Evolutionary conservation across 352 stramenopile genomes (phyloP).

Genomic region (Phytophthora aleatoria): DNA sequence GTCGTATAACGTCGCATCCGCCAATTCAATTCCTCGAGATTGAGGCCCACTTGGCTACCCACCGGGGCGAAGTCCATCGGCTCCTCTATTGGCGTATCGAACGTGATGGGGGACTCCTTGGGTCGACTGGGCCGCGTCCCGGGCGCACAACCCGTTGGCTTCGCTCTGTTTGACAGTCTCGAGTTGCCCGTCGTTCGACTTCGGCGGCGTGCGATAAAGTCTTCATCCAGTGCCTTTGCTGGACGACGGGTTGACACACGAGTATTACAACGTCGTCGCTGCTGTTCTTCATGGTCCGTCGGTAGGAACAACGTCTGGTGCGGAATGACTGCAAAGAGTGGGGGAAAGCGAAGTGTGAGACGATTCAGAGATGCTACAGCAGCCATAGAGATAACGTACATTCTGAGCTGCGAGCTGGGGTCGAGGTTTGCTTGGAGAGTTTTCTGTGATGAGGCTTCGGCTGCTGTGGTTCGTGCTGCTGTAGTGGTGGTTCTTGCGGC

Average conservation of each 20-base stretch:
- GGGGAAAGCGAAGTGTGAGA: not conserved
- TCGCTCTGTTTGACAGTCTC: conserved; percentile 27
- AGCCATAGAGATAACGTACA: conserved; percentile 29
- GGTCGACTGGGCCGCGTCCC: not conserved
- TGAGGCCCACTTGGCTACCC: conserved; percentile 33
- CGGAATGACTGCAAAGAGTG: conserved; percentile 24
- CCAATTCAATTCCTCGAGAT: conserved; percentile 45
- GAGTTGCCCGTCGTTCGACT: conserved; percentile 36
- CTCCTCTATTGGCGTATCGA: conserved; percentile 4
- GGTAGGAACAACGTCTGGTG: conserved; percentile 31
- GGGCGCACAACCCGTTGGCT: conserved; percentile 19
- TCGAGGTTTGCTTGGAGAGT: conserved; percentile 8
- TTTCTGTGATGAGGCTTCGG: not conserved
- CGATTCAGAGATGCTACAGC: not conserved
- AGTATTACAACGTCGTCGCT: conserved; percentile 29
- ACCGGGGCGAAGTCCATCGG: conserved; percentile 24
- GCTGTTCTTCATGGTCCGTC: conserved; percentile 23
- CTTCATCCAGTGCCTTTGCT: conserved; percentile 9
- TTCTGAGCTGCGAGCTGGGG: conserved; percentile 13
- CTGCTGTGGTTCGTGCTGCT: not conserved
- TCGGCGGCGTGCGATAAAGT: conserved; percentile 20
- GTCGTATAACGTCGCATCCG: conserved; percentile 38
- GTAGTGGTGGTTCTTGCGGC: not conserved
- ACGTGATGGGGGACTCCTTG: conserved; percentile 21
- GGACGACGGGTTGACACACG: conserved; percentile 14